Percentiles rank a stretch among this genome's conserved stretches.
phyloP scores from a whole-genome alignment of 2,329 filamentous ascomycete genomes.

The Diaporthe eres region DNA sequence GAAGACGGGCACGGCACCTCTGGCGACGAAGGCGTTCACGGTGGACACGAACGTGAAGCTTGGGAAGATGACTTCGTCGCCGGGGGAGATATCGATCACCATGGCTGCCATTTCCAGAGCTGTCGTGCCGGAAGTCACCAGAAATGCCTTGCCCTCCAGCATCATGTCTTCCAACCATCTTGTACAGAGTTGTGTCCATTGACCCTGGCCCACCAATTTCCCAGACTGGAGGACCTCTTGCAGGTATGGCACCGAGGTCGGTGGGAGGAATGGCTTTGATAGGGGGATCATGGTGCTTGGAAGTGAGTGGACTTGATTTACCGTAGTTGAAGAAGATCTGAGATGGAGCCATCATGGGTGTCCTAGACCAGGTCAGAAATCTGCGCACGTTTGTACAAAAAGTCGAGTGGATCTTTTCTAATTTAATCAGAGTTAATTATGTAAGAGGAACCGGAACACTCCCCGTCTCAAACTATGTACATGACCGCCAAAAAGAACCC shows the following conservation, averaged over 20 bases:
- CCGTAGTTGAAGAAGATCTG: neutral
- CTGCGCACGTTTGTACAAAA: no score
- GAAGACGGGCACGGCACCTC: neutral
- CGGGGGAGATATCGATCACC: neutral
- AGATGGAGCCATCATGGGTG: neutral
- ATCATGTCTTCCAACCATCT: neutral
- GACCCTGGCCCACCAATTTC: neutral
- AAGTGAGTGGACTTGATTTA: neutral
- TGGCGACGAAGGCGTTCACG: neutral
- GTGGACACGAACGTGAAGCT: neutral
- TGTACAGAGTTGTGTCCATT: neutral
- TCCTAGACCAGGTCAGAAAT: neutral
- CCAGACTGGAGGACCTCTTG: neutral
- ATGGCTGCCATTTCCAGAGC: conserved; percentile 2
- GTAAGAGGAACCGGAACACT: no score
- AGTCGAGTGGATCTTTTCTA: no score
- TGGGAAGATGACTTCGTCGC: conserved; percentile 1
- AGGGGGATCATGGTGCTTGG: neutral
- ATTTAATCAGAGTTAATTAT: no score
- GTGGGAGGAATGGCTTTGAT: neutral
- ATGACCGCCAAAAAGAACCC: no score
- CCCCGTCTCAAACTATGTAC: no score
- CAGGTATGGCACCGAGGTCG: neutral
- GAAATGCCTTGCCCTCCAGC: neutral
- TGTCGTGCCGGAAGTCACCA: neutral